Percentiles rank a stretch among this genome's conserved stretches.
Conservation (phyloP, 208 protist species). For the Crithidia thermophila region DNA sequence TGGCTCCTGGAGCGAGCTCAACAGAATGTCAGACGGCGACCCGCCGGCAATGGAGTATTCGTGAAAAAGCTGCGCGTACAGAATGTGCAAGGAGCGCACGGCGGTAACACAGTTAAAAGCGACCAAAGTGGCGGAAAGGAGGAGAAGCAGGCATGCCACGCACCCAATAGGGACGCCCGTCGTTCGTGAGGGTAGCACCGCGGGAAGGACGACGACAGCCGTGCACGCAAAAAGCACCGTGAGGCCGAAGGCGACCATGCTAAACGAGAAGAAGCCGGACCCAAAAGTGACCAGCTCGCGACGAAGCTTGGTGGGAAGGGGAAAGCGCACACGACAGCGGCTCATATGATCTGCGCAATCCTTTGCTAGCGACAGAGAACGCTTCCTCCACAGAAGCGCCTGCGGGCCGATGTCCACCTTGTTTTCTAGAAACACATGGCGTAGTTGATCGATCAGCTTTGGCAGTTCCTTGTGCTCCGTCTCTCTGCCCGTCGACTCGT, state of each 20-base stretch:
- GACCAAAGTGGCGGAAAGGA: slow-evolving; percentile 35
- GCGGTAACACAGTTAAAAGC: slow-evolving; percentile 51
- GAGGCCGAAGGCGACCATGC: slow-evolving; percentile 52
- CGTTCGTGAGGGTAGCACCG: slow-evolving; percentile 37
- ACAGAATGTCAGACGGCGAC: slow-evolving; percentile 35
- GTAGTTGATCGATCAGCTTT: slow-evolving; percentile 65
- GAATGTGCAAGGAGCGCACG: slow-evolving; percentile 42
- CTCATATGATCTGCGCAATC: slow-evolving; percentile 75
- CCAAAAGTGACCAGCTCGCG: slow-evolving; percentile 55
- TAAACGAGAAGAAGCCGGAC: slow-evolving; percentile 42
- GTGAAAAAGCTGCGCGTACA: slow-evolving; percentile 59
- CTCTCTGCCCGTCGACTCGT: slow-evolving; percentile 23
- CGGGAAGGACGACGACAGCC: slow-evolving; percentile 56
- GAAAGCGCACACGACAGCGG: slow-evolving; percentile 62
- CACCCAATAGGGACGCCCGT: slow-evolving; percentile 52
- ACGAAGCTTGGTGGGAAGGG: slow-evolving; percentile 39
- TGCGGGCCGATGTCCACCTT: slow-evolving; percentile 66
- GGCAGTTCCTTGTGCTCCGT: slow-evolving; percentile 64
- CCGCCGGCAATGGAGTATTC: slow-evolving; percentile 47
- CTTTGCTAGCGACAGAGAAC: slow-evolving; percentile 65
- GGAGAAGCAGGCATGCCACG: slow-evolving; percentile 53
- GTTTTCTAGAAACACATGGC: slow-evolving; percentile 73
- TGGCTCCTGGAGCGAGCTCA: slow-evolving; percentile 22
- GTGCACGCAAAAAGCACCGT: slow-evolving; percentile 49
- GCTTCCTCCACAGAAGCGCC: slow-evolving; percentile 76